Base-by-base conservation (phyloP, 106 monocot genomes). In the Phalaenopsis aphrodite region DNA sequence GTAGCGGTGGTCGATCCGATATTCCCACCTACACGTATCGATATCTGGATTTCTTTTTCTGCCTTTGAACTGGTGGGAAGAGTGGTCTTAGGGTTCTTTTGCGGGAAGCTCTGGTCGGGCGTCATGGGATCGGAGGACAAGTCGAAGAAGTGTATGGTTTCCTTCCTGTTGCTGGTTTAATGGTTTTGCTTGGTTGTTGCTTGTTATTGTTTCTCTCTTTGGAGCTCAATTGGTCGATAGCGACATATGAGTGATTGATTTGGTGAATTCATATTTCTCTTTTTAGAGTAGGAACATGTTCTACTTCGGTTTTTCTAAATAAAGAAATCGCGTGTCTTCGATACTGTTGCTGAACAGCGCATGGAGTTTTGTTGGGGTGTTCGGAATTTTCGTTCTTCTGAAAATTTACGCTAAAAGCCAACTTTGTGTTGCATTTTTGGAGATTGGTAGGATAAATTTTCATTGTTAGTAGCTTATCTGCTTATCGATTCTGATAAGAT, bases 61-160 rank as follows among this genome's bases (percentile, higher is more conserved):
- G 41, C 16, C 74, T 52, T 52, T 52, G 52, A 52, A 2, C 12
- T 52, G 52, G 52, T 12, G 12, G 10, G 12, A 10, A 1, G 52
- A 52, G 81, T 85, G 81, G 85, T 85, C 6, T 10, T 18, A 17
- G 83, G 85, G 73, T 88, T 88, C 74, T 85, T 75, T 75, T 85
- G 81, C 78, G 79, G 86, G 14, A 68, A 81, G n/a, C 36, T 86
- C 68, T 84, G 83, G 84, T 86, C 86, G 79, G 76, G 68, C 45
- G 48, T 89, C 76, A 89, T 89, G 88, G 86, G 80, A 4, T 75
- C 76, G 19, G 65, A 52, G 75, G 46, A 15, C 19, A 71, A 76
- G 58, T 45, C 58, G 66, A 76, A 68, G 41, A 84, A 81, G 42
- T 5, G 87, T 84, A 84, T 78, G 18, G 11, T 56, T 71, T 72